Base-by-base conservation (phyloP, 2,329 filamentous ascomycete genomes). In the Colletotrichum kahawae region DNA sequence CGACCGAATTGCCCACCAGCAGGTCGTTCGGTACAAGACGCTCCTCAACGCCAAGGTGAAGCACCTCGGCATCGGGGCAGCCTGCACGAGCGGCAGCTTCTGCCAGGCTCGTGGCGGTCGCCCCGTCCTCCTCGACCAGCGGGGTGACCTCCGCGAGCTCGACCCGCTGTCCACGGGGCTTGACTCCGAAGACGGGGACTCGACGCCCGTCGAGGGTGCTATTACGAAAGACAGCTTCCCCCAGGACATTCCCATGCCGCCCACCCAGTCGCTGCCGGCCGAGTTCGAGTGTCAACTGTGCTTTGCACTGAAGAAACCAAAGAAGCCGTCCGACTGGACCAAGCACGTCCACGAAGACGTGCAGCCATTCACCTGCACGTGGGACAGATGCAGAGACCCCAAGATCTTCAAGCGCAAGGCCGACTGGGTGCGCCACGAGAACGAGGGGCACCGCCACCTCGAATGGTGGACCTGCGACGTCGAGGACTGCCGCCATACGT, bases 371-470 rank as follows among this genome's bases (percentile, higher is more conserved):
- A 97, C 95, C 4, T 98, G 96, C 84, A 98, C 95, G 0, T 98
- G 96, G 86, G 92, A 94, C 3, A 89, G 92, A 66, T 98, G 96
- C 81, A 90, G 91, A 10, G 95, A 98, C 63, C 92, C 94, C 21
- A 98, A 97, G 84, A 95, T 95, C 43, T 98, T 98, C 88, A 98
- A 98, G 85, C 92, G 95, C 63, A 98, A 98, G 84, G 96, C 96
- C 16, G 96, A 98, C 82, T 98, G 96, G 96, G 95, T 98, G 27
- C 91, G 96, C 34, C 96, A 98, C 80, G 96, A 98, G 82, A 98
- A 96, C 79, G 96, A 98, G 84, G 92, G 94, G 31, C 96, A 98
- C 82, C 91, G 96, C 29, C 95, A 97, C 77, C 87, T 98, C 4
- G 95, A 98, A 80, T 97, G 95, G 92, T 98, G 95, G 95, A 92